These are phyloP conservation scores for Astrothelium macrocarpum DNA, from an alignment of 495 filamentous ascomycete genomes.

Conservation along the genomic window DNA sequence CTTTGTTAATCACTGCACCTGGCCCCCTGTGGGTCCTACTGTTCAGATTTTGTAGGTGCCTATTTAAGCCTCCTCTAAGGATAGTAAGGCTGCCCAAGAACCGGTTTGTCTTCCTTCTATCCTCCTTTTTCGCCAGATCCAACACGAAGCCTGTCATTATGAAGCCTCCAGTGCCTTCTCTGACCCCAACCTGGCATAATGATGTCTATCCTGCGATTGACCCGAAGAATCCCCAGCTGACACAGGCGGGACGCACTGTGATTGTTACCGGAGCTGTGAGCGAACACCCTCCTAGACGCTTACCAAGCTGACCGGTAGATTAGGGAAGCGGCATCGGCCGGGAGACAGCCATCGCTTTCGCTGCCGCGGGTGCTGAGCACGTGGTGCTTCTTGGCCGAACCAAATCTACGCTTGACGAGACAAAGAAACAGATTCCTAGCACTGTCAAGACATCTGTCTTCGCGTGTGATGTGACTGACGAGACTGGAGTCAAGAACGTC, in stretches of 20 bases:
- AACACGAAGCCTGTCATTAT: neutral
- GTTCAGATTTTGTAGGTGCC: too few relatives aligned
- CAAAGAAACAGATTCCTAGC: constrained; percentile 8
- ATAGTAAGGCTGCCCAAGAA: too few relatives aligned
- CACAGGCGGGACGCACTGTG: constrained; percentile 5
- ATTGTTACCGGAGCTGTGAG: neutral
- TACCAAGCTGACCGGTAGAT: neutral
- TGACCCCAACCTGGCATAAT: constrained; percentile 13
- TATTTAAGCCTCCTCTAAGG: too few relatives aligned
- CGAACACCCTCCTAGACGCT: constrained; percentile 9
- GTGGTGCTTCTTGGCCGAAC: constrained; percentile 17
- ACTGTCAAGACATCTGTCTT: constrained; percentile 11
- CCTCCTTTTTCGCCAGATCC: too few relatives aligned
- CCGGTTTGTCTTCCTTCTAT: too few relatives aligned
- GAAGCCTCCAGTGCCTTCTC: constrained; percentile 11
- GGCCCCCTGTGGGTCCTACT: too few relatives aligned
- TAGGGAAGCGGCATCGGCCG: constrained; percentile 33
- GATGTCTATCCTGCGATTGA: constrained; percentile 15
- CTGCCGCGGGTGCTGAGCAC: constrained; percentile 14
- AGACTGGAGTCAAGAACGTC: constrained; percentile 22
- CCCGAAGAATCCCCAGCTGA: neutral
- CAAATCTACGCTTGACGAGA: constrained; percentile 18
- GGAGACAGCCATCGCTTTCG: constrained; percentile 34
- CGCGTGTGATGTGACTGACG: neutral
- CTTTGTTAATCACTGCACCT: too few relatives aligned